These are phyloP conservation scores for Austroboletus festivus DNA, from an alignment of 768 basidiomycete species.

Conservation along the genomic window DNA sequence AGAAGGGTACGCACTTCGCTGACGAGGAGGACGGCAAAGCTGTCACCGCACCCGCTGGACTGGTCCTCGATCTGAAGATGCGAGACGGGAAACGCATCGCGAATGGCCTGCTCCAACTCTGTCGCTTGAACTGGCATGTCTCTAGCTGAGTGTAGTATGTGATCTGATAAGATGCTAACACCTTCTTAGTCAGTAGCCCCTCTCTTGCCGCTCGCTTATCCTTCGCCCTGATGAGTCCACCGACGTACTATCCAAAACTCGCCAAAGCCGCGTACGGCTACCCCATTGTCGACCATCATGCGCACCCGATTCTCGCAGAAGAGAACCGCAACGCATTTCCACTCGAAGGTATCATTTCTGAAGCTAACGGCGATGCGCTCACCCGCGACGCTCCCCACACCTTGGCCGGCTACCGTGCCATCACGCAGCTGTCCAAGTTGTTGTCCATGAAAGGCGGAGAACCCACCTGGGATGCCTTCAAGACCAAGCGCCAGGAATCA, in stretches of 20 bases:
- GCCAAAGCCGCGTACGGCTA: slow-evolving; percentile 24
- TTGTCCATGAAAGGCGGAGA: slow-evolving; percentile 37
- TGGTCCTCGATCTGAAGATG: slow-evolving; percentile 75
- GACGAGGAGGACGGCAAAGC: slow-evolving; percentile 70
- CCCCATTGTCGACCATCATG: slow-evolving; percentile 77
- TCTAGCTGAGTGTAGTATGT: background rate
- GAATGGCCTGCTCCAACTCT: slow-evolving; percentile 62
- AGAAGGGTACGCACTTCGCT: slow-evolving; percentile 60
- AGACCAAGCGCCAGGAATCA: slow-evolving; percentile 39
- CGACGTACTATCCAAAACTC: slow-evolving; percentile 15
- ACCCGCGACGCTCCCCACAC: slow-evolving; percentile 51
- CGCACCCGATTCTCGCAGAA: slow-evolving; percentile 62
- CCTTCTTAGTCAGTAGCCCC: slow-evolving; percentile 5
- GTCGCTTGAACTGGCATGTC: slow-evolving; percentile 58
- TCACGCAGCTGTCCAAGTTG: slow-evolving; percentile 50
- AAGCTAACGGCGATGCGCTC: slow-evolving; percentile 55
- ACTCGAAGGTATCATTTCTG: slow-evolving; percentile 65
- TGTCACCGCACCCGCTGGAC: slow-evolving; percentile 80
- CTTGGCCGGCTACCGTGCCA: slow-evolving; percentile 57
- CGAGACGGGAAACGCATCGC: slow-evolving; percentile 53
- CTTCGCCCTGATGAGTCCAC: slow-evolving; percentile 10
- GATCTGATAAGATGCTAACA: slow-evolving; percentile 15
- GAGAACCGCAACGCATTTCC: slow-evolving; percentile 44
- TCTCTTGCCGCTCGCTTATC: background rate
- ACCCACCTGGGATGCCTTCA: slow-evolving; percentile 59